These are phyloP conservation scores for Quercus mongolica DNA, from an alignment of 306 rosid genomes.

Conservation along the genomic window DNA sequence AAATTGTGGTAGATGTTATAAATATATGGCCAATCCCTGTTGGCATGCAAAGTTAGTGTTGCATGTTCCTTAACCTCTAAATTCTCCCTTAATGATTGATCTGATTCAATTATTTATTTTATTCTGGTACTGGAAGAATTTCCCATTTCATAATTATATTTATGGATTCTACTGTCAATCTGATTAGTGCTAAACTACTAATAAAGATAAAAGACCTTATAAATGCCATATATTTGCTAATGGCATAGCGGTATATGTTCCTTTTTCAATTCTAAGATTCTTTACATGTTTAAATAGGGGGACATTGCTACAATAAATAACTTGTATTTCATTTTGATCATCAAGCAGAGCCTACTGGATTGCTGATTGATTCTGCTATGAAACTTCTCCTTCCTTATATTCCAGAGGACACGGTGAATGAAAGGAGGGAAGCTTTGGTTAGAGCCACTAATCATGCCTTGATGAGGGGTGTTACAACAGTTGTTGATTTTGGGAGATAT, in stretches of 20 bases:
- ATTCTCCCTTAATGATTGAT: conserved; percentile 4
- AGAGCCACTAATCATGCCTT: conserved; percentile 69
- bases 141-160: not conserved
- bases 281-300: not conserved
- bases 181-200: not conserved
- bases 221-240: not conserved
- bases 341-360: conserved; percentile 76
- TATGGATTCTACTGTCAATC: conserved; percentile 4
- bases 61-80: not conserved
- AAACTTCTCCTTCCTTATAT: conserved; percentile 38
- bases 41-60: not conserved
- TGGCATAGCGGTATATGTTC: not conserved
- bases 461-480: conserved; percentile 76
- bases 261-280: conserved; percentile 3
- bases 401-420: conserved; percentile 64
- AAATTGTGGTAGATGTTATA: not conserved
- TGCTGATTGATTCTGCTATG: conserved; percentile 72
- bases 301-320: conserved; percentile 2
- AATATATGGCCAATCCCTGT: not conserved
- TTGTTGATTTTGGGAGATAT: conserved; percentile 87
- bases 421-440: conserved; percentile 75
- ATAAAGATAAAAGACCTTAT: not conserved
- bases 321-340: not conserved
- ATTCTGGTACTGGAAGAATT: not conserved
- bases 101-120: not conserved